A percentile compares a stretch with the other conserved stretches of the same genome.
Conservation (phyloP, 208 protist species). For the Trypanosoma cruzi region DNA sequence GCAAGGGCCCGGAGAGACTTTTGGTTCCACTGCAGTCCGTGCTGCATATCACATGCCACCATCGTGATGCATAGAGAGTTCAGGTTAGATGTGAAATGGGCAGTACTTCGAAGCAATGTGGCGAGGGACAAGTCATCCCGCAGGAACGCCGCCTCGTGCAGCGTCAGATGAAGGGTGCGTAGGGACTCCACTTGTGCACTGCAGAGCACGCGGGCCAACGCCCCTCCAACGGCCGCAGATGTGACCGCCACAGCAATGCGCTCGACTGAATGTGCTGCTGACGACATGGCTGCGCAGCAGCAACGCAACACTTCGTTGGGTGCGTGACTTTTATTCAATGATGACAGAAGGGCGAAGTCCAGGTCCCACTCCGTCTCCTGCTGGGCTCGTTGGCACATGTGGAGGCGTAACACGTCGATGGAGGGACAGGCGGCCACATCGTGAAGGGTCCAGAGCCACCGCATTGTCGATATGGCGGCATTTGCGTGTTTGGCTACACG, state of each 20-base stretch:
- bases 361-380: conserved; percentile 37
- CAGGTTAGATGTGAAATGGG: conserved; percentile 3
- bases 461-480: not conserved
- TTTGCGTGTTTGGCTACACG: not conserved
- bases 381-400: not conserved
- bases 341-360: conserved; percentile 34
- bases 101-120: conserved; percentile 1
- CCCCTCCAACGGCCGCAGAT: conserved; percentile 13
- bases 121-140: conserved; percentile 8
- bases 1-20: conserved; percentile 29
- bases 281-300: conserved; percentile 23
- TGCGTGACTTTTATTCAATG: not conserved
- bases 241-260: conserved; percentile 8
- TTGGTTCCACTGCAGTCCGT: conserved; percentile 11
- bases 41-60: conserved; percentile 31
- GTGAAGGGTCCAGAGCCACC: conserved; percentile 16
- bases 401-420: not conserved
- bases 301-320: conserved; percentile 6
- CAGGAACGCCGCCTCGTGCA: conserved; percentile 31
- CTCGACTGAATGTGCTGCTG: conserved; percentile 21
- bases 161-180: conserved; percentile 29
- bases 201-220: conserved; percentile 6
- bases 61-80: conserved; percentile 17
- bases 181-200: conserved; percentile 17
- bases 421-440: not conserved